A percentile compares a stretch with the other conserved stretches of the same genome.
Conservation (phyloP, 2,329 filamentous ascomycete genomes). For the Hymenoscyphus scutula region DNA sequence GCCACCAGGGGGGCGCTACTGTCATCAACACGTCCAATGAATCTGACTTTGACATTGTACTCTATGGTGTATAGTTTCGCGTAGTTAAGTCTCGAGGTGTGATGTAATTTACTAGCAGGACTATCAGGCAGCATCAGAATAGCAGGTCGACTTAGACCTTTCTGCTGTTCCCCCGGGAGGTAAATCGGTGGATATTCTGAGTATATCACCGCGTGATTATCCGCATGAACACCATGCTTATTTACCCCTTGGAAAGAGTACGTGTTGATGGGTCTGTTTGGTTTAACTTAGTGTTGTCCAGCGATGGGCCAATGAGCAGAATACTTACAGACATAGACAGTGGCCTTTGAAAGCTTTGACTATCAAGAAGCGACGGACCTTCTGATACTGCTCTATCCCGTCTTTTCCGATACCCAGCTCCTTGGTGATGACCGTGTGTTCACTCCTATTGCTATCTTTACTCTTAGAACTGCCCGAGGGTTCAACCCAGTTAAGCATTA, state of each 20-base stretch:
- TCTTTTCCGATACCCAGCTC: background rate
- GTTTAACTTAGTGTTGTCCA: background rate
- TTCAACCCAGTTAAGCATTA: background rate
- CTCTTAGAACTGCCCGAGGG: background rate
- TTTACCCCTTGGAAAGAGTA: conserved; percentile 16
- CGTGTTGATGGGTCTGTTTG: conserved; percentile 25
- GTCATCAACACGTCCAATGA: conserved; percentile 23
- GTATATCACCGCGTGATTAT: conserved; percentile 23
- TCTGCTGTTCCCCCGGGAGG: conserved; percentile 11
- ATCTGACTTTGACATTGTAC: conserved; percentile 27
- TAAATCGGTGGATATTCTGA: background rate
- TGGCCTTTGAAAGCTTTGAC: conserved; percentile 9
- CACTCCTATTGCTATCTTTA: background rate
- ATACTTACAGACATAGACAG: conserved; percentile 25
- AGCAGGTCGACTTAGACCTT: background rate
- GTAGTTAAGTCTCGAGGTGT: conserved; percentile 25
- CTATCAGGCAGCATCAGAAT: conserved; percentile 6
- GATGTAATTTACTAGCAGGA: conserved; percentile 7
- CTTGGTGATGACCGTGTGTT: background rate
- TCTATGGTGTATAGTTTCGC: conserved; percentile 30
- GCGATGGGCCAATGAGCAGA: background rate
- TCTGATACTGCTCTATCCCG: background rate
- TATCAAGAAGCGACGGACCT: conserved; percentile 19
- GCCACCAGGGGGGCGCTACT: conserved; percentile 11
- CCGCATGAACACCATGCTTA: conserved; percentile 22